Conservation (phyloP, 176 grass and related monocot genomes). For the Otatea glauca region DNA sequence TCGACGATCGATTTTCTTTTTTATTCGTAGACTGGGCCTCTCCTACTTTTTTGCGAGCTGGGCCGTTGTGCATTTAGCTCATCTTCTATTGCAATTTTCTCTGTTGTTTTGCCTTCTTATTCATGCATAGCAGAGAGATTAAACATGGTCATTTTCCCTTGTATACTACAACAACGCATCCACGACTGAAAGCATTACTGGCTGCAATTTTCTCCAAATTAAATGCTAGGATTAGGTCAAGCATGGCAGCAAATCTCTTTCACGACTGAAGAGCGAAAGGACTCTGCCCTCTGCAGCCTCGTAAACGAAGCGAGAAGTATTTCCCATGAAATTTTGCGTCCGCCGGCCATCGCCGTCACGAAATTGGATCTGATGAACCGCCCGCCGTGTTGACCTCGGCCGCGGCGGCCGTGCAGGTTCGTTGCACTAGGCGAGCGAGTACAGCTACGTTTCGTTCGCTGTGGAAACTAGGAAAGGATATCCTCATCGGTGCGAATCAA, state of each 20-base stretch:
- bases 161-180: background rate
- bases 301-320: background rate
- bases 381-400: background rate
- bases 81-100: background rate
- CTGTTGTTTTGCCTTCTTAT: background rate
- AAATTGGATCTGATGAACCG: background rate
- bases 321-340: background rate
- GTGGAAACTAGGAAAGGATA: background rate
- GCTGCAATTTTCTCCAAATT: too few species aligned
- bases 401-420: background rate
- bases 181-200: background rate
- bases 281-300: background rate
- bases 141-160: background rate
- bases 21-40: background rate
- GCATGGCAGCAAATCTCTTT: background rate
- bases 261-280: background rate
- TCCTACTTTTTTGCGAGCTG: background rate
- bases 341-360: background rate
- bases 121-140: background rate
- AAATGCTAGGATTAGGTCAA: background rate
- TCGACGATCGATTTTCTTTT: conserved; percentile 32
- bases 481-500: too few species aligned
- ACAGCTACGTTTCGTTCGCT: background rate
- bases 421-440: background rate
- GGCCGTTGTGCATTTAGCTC: background rate